Evolutionary conservation across 192 early-diverging fungal species (phyloP).

Genomic region (Coemansia sp.): DNA sequence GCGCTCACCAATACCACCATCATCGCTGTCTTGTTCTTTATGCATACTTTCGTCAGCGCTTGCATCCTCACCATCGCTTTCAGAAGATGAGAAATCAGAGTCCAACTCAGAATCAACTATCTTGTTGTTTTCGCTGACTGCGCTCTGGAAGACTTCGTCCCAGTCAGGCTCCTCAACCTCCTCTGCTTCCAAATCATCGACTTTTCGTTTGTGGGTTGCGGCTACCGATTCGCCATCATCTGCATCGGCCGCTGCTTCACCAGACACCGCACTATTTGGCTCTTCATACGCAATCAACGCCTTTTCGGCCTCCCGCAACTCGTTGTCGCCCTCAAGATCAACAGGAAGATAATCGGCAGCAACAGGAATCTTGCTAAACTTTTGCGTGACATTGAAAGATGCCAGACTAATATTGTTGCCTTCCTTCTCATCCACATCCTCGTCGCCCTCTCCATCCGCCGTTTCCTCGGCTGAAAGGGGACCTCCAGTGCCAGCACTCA

Average conservation of each 20-base stretch:
- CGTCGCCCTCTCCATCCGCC: constrained; percentile 13
- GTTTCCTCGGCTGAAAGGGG: constrained; percentile 40
- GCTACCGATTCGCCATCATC: constrained; percentile 25
- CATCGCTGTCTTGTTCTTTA: constrained; percentile 16
- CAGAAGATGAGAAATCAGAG: constrained; percentile 41
- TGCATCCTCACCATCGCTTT: constrained; percentile 54
- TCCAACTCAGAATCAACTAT: constrained; percentile 53
- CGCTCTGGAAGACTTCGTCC: constrained; percentile 87
- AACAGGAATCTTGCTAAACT: constrained; percentile 91
- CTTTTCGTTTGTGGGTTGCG: constrained; percentile 35
- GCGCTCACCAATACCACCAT: constrained; percentile 12
- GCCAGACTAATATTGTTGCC: constrained; percentile 15
- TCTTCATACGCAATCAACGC: constrained; percentile 30
- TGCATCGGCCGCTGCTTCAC: background rate
- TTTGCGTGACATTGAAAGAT: constrained; percentile 73
- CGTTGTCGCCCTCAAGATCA: constrained; percentile 71
- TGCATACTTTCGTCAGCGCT: background rate
- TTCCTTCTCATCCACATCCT: constrained; percentile 30
- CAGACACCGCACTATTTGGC: constrained; percentile 16
- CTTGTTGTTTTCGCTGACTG: constrained; percentile 63
- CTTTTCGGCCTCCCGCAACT: constrained; percentile 60
- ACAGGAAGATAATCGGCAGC: constrained; percentile 79
- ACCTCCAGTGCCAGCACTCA: background rate
- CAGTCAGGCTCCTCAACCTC: constrained; percentile 65
- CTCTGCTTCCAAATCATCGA: constrained; percentile 42